Evolutionary conservation across 176 grass and related monocot species (phyloP).

Genomic region (Oryza brachyantha): DNA sequence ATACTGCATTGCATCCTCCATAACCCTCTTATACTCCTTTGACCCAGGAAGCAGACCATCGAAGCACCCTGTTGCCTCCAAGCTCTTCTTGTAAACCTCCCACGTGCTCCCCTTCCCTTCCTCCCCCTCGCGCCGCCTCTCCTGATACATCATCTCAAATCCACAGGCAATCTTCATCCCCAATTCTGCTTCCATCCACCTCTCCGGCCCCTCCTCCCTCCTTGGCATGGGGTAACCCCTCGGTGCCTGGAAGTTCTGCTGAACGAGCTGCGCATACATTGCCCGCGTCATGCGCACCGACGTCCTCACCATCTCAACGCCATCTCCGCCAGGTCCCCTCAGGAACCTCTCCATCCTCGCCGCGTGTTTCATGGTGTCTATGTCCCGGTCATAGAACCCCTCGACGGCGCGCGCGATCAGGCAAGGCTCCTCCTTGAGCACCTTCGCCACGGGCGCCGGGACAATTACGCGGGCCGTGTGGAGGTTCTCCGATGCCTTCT

Average conservation of each 20-base stretch:
- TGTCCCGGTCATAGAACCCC: conserved; percentile 89
- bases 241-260: conserved; percentile 91
- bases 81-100: conserved; percentile 74
- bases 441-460: conserved; percentile 68
- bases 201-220: conserved; percentile 56
- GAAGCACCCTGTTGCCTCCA: conserved; percentile 80
- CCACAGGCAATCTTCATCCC: conserved; percentile 94
- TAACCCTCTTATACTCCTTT: conserved; percentile 72
- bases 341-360: conserved; percentile 85
- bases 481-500: conserved; percentile 68
- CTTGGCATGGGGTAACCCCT: conserved; percentile 73
- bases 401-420: conserved; percentile 66
- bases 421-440: conserved; percentile 82
- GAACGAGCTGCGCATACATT: conserved; percentile 89
- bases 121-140: conserved; percentile 50
- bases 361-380: conserved; percentile 92
- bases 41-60: conserved; percentile 78
- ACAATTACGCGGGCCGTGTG: conserved; percentile 58
- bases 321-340: conserved; percentile 46
- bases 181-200: conserved; percentile 75
- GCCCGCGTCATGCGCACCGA: conserved; percentile 68
- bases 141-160: conserved; percentile 99
- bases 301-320: conserved; percentile 67
- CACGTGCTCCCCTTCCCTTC: conserved; percentile 80
- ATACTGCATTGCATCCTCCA: conserved; percentile 69